Evolutionary conservation across 371 early-diverging fungal species (phyloP), one percentile per base, ranked within the genome.

Genomic region (Cokeromyces recurvatus): DNA sequence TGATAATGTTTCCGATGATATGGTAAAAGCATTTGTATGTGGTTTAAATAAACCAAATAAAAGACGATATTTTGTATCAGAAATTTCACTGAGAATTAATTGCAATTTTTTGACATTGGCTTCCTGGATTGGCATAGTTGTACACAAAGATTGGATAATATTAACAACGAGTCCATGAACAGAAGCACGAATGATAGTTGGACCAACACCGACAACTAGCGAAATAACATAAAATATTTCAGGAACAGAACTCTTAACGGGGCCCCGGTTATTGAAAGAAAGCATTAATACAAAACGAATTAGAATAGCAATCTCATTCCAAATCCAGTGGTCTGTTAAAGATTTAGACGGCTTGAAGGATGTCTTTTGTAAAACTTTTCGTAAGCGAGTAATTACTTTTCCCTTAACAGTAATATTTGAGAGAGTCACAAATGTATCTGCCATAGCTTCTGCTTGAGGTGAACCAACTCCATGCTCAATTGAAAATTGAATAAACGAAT

Each of bases 161-260:
- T 96, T 94, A 50, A 93, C 79, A 4, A 93, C 85, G 29, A 93
- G 79, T 3, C 94, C 95, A 59, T 94, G 95, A 6, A 95, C 81
- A n/a, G 94, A 86, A 0, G 90, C 77, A 2, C 94, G 83, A 39
- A 94, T 84, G 17, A 89, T 63, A 1, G 92, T 86, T 0, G 91
- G 81, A 0, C 95, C 97, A 2, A 89, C 76, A 29, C 91, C 94
- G 2, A 89, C 84, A 21, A 94, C 65, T 38, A 94, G 65, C 4
- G 89, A 82, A 1, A 92, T 80, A 38, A 91, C 76, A 51, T 93
- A 89, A 48, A 90, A 89, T 7, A 95, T 66, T 54, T 96, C 95
- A 4, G 95, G 90, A 15, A 92, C 74, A 63, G 85, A 92, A 12
- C 89, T 87, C 51, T 87, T 66, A 11, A 76, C 71, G 6, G 72